Conservation (phyloP, 2,329 filamentous ascomycete genomes). For the Aspergillus texensis region DNA sequence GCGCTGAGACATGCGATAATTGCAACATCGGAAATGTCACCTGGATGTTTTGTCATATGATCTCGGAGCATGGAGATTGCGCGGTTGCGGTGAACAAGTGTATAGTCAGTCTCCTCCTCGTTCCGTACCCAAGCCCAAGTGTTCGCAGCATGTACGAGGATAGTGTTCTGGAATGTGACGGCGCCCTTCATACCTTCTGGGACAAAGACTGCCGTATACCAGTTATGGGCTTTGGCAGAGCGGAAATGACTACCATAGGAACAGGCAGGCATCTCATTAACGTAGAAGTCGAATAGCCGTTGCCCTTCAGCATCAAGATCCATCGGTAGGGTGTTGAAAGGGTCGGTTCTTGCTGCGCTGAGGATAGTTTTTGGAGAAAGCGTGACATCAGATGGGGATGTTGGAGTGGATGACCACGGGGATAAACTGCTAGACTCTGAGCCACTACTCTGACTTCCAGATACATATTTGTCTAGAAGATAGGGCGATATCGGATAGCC, state of each 20-base stretch:
- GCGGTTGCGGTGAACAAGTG: slow-evolving; percentile 36
- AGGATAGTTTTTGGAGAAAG: slow-evolving; percentile 35
- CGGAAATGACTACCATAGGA: slow-evolving; percentile 42
- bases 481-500: slow-evolving; percentile 1
- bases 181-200: slow-evolving; percentile 45
- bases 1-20: slow-evolving; percentile 45
- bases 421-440: slow-evolving; percentile 16
- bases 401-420: slow-evolving; percentile 18
- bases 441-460: slow-evolving; percentile 13
- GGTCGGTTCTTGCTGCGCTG: slow-evolving; percentile 41
- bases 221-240: slow-evolving; percentile 39
- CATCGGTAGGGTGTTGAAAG: slow-evolving; percentile 41
- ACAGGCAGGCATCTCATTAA: slow-evolving; percentile 43
- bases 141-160: slow-evolving; percentile 43
- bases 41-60: slow-evolving; percentile 33
- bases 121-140: slow-evolving; percentile 42
- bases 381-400: slow-evolving; percentile 20
- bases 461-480: slow-evolving; percentile 3
- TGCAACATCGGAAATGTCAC: slow-evolving; percentile 40
- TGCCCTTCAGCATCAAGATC: slow-evolving; percentile 34
- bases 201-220: slow-evolving; percentile 43
- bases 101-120: slow-evolving; percentile 31
- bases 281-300: slow-evolving; percentile 43
- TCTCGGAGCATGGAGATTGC: slow-evolving; percentile 38
- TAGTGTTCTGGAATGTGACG: slow-evolving; percentile 42